Evolutionary conservation across 306 rosid species (phyloP).

Genomic region (Quercus variabilis): DNA sequence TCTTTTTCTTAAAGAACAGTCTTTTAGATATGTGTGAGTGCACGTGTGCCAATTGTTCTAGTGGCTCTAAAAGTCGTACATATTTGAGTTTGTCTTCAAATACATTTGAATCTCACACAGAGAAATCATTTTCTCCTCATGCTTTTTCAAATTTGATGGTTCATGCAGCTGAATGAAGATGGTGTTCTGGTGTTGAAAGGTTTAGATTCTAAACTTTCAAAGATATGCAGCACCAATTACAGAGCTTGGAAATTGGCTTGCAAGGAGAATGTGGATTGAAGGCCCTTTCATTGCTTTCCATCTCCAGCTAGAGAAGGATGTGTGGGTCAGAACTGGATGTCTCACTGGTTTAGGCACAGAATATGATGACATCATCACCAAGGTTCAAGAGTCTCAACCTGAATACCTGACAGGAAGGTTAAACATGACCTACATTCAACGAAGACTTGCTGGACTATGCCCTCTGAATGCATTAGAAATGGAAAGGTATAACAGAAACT

Average conservation of each 20-base stretch:
- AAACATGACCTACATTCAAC: slow-evolving; percentile 37
- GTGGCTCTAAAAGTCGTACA: too few species aligned
- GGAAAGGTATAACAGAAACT: slow-evolving; percentile 31
- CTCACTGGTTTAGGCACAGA: slow-evolving; percentile 52
- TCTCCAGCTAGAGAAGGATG: slow-evolving; percentile 60
- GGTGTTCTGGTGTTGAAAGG: slow-evolving; percentile 53
- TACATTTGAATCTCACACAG: neutral
- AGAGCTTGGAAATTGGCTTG: slow-evolving; percentile 41
- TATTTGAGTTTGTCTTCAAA: too few species aligned
- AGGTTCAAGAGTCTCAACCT: slow-evolving; percentile 34
- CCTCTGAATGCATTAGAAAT: slow-evolving; percentile 52
- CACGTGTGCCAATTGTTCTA: too few species aligned
- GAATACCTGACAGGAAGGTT: slow-evolving; percentile 43
- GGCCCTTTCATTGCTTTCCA: slow-evolving; percentile 55
- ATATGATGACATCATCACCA: slow-evolving; percentile 30
- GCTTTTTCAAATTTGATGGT: neutral
- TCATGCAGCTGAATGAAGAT: slow-evolving; percentile 35
- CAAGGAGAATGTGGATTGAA: slow-evolving; percentile 60
- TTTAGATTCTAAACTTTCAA: slow-evolving; percentile 56
- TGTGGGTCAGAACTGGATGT: slow-evolving; percentile 59
- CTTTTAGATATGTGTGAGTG: too few species aligned
- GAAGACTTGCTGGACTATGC: slow-evolving; percentile 45
- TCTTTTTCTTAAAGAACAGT: too few species aligned
- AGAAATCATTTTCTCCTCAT: neutral
- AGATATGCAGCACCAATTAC: slow-evolving; percentile 47